phyloP scores from a whole-genome alignment of 225 moss, liverwort and hornwort species.

The Sphagnum tenellum region DNA sequence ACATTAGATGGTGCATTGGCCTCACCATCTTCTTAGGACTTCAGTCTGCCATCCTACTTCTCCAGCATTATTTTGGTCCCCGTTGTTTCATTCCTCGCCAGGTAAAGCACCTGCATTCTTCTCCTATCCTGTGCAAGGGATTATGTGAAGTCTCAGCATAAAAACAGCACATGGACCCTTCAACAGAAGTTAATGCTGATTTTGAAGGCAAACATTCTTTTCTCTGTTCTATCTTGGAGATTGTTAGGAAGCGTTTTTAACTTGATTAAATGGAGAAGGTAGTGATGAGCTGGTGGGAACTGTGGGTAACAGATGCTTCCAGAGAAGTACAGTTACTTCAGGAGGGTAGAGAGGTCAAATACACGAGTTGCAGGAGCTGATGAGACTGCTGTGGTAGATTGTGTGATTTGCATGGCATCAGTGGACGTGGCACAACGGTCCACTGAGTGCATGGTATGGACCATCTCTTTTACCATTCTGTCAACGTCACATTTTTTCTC shows the following conservation, averaged over 20 bases:
- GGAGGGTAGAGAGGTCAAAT: constrained; percentile 55
- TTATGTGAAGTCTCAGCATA: too few relatives aligned
- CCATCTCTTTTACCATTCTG: too few relatives aligned
- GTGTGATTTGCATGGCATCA: constrained; percentile 93
- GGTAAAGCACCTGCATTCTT: constrained; percentile 20
- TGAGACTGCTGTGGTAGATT: constrained; percentile 59
- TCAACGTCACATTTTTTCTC: too few relatives aligned
- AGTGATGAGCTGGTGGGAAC: too few relatives aligned
- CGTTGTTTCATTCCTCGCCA: constrained; percentile 92
- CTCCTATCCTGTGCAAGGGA: too few relatives aligned
- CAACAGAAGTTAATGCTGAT: too few relatives aligned
- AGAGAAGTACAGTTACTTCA: constrained; percentile 90
- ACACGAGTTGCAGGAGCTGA: constrained; percentile 36
- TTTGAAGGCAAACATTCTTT: too few relatives aligned
- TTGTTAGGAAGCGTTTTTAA: too few relatives aligned
- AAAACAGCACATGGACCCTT: too few relatives aligned
- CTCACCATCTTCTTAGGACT: constrained; percentile 53
- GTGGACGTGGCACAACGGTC: constrained; percentile 67
- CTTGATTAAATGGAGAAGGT: too few relatives aligned
- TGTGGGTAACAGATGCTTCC: constrained; percentile 49
- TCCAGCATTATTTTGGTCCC: constrained; percentile 91
- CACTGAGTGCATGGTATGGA: constrained; percentile 83
- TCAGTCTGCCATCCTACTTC: constrained; percentile 77
- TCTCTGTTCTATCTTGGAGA: too few relatives aligned
- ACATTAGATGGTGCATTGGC: constrained; percentile 74